Evolutionary conservation across 2,329 filamentous ascomycete species (phyloP), one percentile per base, ranked within the genome.

Genomic region (Fusarium albidum): DNA sequence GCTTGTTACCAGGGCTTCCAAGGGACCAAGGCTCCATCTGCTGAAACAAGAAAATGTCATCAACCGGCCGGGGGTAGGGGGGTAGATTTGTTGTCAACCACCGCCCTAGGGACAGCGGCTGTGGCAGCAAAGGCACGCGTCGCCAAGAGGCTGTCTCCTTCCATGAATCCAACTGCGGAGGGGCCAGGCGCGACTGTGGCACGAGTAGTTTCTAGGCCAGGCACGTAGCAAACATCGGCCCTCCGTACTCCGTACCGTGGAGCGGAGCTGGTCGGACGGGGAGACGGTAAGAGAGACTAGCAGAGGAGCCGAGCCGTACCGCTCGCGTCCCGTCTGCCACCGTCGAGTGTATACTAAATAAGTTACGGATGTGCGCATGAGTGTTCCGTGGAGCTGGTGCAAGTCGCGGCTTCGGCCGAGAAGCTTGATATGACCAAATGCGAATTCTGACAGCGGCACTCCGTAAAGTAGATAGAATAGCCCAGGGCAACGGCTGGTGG

Each of bases 261-360:
- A 61, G 57, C 53, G 48, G 55, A 57, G 49, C 49, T 52, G 48
- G 37, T 48, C 49, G 45, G 51, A 49, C 61, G 55, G 37, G 49
- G 39, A 26, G 50, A 40, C 44, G 49, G 58, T 33, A 62, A 50
- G 58, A 51, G 60, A 50, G 55, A 55, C 55, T 62, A 63, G 52
- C 15, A 61, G 41, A 57, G 52, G 63, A 60, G 50, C 53, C 61
- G 57, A 66, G 63, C 63, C 59, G 63, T 59, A 61, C 57, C 58
- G 55, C 59, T 61, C 52, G 44, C 53, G 44, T 55, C 59, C 59
- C 59, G 57, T 34, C 46, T 45, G 56, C 51, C 53, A 58, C 45
- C 40, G 55, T 43, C 46, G 55, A 59, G 52, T 59, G 49, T 49
- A 52, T 59, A 59, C 37, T n/a, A n/a, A n/a, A n/a, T n/a, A n/a